Base-by-base conservation (phyloP, 768 basidiomycete genomes). In the Pulveroboletus sp. region DNA sequence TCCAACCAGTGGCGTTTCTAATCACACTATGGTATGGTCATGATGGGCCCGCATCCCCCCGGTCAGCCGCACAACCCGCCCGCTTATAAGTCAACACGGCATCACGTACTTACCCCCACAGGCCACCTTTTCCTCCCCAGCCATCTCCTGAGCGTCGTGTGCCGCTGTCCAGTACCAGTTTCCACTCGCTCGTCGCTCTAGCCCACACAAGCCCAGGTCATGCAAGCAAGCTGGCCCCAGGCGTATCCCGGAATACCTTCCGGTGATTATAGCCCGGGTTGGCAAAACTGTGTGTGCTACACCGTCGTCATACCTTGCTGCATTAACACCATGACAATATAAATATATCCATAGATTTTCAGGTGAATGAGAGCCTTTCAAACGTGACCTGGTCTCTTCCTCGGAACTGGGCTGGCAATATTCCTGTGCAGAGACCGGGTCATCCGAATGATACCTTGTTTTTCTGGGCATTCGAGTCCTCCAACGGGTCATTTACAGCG, bases 371-470 rank as follows among this genome's bases (percentile, higher is more conserved):
- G 6, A 62, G 60, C 6, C 72, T 84, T 9, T 82, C 83, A 3
- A 83, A 83, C 49, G 69, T 84, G 30, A 77, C 81, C 0, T 83
- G 80, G 60, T 53, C 67, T 10, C 61, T 71, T 11, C 0, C 72
- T 40, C 75, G 74, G 8, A 77, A 72, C 60, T 85, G 72, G 58
- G 82, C 83, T 11, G 83, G 83, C 33, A 86, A 83, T 53, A 72
- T 86, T 39, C 76, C 76, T 15, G 83, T 85, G 1, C 73, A 81
- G 48, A 76, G 83, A 43, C 59, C 68, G 0, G 76, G 71, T 15
- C 82, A 84, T 62, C 80, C 80, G 0, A 82, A 84, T 48, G 65
- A 84, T 53, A 86, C 83, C 0, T 64, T 85, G 4, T 86, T 84
- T 67, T 85, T 85, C 57, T 74, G 77, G 69, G 83, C 74, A 6